Conservation (phyloP, 139 green algal genomes). For the Picochlorum costavermella region DNA sequence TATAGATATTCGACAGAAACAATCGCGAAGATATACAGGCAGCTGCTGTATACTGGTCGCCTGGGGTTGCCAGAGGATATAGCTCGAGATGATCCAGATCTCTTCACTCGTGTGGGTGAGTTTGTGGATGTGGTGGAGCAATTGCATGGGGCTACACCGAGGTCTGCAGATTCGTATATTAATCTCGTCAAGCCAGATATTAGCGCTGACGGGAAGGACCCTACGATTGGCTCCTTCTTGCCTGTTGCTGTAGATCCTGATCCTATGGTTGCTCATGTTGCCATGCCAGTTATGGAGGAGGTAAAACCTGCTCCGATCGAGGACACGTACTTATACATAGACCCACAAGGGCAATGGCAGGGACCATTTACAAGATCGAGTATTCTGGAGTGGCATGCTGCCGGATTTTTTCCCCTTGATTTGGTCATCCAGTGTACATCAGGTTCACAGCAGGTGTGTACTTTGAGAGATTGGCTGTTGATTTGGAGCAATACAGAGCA, state of each 20-base stretch:
- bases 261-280: constrained; percentile 14
- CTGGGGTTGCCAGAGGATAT: constrained; percentile 19
- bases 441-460: constrained; percentile 7
- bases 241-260: not conserved
- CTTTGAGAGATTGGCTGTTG: constrained; percentile 37
- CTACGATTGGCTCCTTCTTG: not conserved
- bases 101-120: constrained; percentile 23
- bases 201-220: too few species aligned
- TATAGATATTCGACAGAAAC: constrained; percentile 25
- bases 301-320: not conserved
- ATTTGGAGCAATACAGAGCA: constrained; percentile 25
- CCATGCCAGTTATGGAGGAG: not conserved
- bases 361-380: constrained; percentile 66
- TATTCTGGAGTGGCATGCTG: constrained; percentile 75
- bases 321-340: constrained; percentile 58
- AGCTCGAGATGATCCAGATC: constrained; percentile 24
- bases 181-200: not conserved
- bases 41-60: constrained; percentile 28
- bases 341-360: constrained; percentile 59
- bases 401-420: constrained; percentile 64
- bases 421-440: constrained; percentile 44
- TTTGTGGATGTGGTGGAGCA: constrained; percentile 39
- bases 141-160: constrained; percentile 21
- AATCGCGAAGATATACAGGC: constrained; percentile 21
- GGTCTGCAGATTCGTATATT: not conserved